Evolutionary conservation across 2,329 filamentous ascomycete species (phyloP), one percentile per base, ranked within the genome.

Genomic region (Hypocreales sp.): DNA sequence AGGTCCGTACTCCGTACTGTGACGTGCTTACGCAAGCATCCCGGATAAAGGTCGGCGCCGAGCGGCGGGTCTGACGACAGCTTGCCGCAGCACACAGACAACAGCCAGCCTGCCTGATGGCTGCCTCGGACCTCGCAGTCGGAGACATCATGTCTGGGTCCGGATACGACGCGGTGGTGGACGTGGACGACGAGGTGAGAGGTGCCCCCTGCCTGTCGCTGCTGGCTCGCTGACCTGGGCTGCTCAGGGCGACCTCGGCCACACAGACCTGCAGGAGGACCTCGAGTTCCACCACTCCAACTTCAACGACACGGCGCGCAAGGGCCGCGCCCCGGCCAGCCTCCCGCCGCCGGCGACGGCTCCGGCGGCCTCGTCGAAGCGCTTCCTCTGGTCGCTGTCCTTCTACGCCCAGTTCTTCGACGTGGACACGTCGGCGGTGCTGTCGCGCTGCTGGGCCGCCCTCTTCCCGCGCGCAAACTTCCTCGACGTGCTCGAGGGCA

Each of bases 401-500:
- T 98, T 93, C 64, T 98, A 98, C 60, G 74, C 84, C 30, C 90
- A 93, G 58, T 95, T 90, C 70, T 98, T 98, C 59, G 90, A 98
- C 48, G 87, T 98, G 37, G 90, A 98, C 57, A 95, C 90, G 2
- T 76, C 71, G 33, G 81, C 90, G 28, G 86, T 98, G 13, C 60
- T 94, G 30, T 67, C 76, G 45, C 79, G 90, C 39, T 95, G 90
- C 56, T 76, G 75, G 53, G 79, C 84, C 2, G 77, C 87, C n/a
- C 60, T 95, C 21, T 93, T 79, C 54, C 90, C 90, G 24, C 76
- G 83, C 36, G 78, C 78, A 31, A 94, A 93, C 61, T 98, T 98
- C 57, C 75, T 98, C 36, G 90, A 98, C 48, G 83, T 95, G 20
- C 68, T 98, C 16, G 90, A 98, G 50, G 90, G 90, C 13, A 95